Evolutionary conservation across 345 rosid genomes (phyloP).

Genomic region (Excoecaria cochinchinensis): DNA sequence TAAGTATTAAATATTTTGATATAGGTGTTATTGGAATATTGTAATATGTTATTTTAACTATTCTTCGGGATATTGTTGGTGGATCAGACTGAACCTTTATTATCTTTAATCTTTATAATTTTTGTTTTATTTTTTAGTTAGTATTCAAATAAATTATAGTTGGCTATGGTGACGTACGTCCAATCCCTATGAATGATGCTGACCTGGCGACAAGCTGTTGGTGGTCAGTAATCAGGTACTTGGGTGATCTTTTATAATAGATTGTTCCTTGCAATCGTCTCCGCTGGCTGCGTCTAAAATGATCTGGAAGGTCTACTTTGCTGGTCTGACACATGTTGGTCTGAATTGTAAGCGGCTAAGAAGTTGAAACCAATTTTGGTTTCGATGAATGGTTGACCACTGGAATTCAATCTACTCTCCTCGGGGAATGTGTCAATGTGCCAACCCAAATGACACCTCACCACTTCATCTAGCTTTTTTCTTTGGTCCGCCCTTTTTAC

Average conservation of each 20-base stretch:
- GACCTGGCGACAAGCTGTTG: not conserved
- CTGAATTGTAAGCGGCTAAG: not conserved
- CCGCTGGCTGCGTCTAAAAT: not conserved
- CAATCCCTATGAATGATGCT: not conserved
- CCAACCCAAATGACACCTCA: not conserved
- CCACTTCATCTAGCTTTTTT: no score
- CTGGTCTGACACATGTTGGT: not conserved
- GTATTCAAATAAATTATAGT: no score
- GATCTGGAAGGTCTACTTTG: slow-evolving; percentile 10
- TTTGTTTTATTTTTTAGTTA: no score
- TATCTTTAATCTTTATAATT: no score
- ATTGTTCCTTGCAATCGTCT: not conserved
- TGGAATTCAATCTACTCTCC: not conserved
- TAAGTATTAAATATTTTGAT: no score
- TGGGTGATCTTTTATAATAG: not conserved
- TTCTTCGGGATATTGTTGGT: no score
- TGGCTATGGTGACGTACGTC: not conserved
- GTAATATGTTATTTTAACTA: no score
- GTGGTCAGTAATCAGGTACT: not conserved
- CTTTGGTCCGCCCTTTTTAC: no score
- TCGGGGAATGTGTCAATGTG: not conserved
- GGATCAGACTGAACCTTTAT: no score
- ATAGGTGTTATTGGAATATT: no score
- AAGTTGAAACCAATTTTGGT: not conserved
- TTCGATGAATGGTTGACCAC: slow-evolving; percentile 9